phyloP scores from a whole-genome alignment of 768 basidiomycete genomes.

The Tubosaeta brunneosetosa region DNA sequence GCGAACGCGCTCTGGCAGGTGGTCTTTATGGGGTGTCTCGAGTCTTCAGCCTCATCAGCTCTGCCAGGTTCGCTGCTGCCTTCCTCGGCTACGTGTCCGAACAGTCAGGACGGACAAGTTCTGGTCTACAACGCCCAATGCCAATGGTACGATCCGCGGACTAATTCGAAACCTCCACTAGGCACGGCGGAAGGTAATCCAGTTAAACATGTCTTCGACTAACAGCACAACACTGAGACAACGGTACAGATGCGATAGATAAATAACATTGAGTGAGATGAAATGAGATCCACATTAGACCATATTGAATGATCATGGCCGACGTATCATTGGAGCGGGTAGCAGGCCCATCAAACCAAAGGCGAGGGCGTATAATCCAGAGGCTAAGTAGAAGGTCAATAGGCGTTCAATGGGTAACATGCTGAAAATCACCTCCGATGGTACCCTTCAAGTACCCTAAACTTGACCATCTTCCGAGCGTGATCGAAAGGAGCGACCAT shows the following conservation, averaged over 20 bases:
- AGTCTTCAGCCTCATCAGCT: background rate
- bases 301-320: constrained; percentile 26
- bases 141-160: too few species aligned
- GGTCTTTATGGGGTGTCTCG: background rate
- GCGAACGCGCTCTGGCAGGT: background rate
- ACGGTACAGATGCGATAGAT: constrained; percentile 16
- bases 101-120: too few species aligned
- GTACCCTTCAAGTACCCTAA: constrained; percentile 61
- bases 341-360: constrained; percentile 76
- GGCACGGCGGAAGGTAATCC: too few species aligned
- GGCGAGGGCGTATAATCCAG: constrained; percentile 60
- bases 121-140: too few species aligned
- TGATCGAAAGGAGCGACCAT: constrained; percentile 57
- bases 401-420: background rate
- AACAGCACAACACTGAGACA: too few species aligned
- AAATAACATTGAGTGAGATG: constrained; percentile 3
- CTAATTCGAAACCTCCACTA: too few species aligned
- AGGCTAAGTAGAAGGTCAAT: constrained; percentile 41
- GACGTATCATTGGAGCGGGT: constrained; percentile 56
- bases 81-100: too few species aligned
- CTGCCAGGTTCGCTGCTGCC: background rate
- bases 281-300: background rate
- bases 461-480: constrained; percentile 62
- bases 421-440: constrained; percentile 48
- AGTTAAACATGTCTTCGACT: too few species aligned